Percentiles rank a stretch among this genome's conserved stretches.
Evolutionary conservation across 2,329 filamentous ascomycete genomes (phyloP).

Genomic region (Shiraia bambusicola): DNA sequence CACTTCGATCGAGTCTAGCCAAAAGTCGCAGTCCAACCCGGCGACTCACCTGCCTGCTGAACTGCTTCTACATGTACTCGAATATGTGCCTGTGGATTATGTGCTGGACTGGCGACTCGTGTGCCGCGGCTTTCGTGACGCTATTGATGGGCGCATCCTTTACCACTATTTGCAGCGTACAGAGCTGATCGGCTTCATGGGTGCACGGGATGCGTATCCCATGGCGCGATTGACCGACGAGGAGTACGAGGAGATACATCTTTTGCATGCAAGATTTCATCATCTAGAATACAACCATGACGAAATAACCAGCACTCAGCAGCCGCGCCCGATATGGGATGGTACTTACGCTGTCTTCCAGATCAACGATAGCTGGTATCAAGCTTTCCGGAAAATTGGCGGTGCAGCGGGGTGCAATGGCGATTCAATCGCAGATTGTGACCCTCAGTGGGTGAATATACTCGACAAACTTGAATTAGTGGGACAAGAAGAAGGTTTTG

Average conservation of each 20-base stretch:
- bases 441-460: constrained; percentile 1
- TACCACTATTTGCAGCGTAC: constrained; percentile 25
- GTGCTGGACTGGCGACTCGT: constrained; percentile 33
- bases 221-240: constrained; percentile 11
- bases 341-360: constrained; percentile 22
- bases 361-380: constrained; percentile 24
- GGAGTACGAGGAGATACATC: constrained; percentile 17
- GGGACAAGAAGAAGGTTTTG: constrained; percentile 13
- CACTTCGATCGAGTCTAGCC: constrained; percentile 32
- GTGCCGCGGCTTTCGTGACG: constrained; percentile 34
- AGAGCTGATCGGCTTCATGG: constrained; percentile 27
- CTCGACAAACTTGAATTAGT: constrained; percentile 11
- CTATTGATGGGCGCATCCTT: constrained; percentile 32
- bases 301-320: not conserved
- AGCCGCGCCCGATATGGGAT: constrained; percentile 16
- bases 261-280: constrained; percentile 18
- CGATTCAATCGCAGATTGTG: constrained; percentile 1
- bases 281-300: constrained; percentile 2
- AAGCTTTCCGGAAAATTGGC: constrained; percentile 2
- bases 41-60: constrained; percentile 34
- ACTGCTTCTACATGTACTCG: constrained; percentile 29
- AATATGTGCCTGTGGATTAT: constrained; percentile 29
- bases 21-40: constrained; percentile 8
- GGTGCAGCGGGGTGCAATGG: not conserved
- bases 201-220: not conserved